Conservation (phyloP, 345 rosid genomes). For the Hypericum androsaemum region DNA sequence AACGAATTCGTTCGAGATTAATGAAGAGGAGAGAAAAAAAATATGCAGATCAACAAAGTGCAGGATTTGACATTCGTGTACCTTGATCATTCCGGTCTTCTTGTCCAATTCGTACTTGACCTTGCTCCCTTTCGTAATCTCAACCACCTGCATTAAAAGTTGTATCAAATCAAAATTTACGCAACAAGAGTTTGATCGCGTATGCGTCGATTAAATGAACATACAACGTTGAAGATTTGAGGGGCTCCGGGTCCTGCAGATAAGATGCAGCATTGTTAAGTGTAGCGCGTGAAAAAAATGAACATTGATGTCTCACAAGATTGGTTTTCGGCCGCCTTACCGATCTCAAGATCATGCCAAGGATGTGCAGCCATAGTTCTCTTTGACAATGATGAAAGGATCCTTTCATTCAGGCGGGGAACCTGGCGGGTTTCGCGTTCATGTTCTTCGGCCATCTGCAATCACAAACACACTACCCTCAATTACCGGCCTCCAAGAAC, state of each 20-base stretch:
- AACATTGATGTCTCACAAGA: slow-evolving; percentile 1
- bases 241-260: slow-evolving; percentile 89
- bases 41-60: slow-evolving; percentile 4
- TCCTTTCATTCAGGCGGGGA: slow-evolving; percentile 80
- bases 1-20: background rate
- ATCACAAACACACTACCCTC: background rate
- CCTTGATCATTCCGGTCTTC: slow-evolving; percentile 92
- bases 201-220: slow-evolving; percentile 5
- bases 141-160: slow-evolving; percentile 54
- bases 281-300: slow-evolving; percentile 3
- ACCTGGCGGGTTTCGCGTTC: slow-evolving; percentile 2
- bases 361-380: slow-evolving; percentile 99
- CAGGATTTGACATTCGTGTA: slow-evolving; percentile 9
- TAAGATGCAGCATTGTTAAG: slow-evolving; percentile 16
- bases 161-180: background rate
- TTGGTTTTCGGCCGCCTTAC: slow-evolving; percentile 20
- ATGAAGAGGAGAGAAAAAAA: slow-evolving; percentile 7
- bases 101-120: slow-evolving; percentile 97
- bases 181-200: slow-evolving; percentile 6
- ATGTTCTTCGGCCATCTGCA: slow-evolving; percentile 15
- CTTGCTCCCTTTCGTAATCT: slow-evolving; percentile 94
- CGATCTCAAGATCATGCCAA: slow-evolving; percentile 99
- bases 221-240: slow-evolving; percentile 32
- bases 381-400: slow-evolving; percentile 83
- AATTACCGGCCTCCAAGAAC: too few species aligned